Base-by-base conservation (phyloP, 2,329 filamentous ascomycete species). In the Paecilomyces variotii region DNA sequence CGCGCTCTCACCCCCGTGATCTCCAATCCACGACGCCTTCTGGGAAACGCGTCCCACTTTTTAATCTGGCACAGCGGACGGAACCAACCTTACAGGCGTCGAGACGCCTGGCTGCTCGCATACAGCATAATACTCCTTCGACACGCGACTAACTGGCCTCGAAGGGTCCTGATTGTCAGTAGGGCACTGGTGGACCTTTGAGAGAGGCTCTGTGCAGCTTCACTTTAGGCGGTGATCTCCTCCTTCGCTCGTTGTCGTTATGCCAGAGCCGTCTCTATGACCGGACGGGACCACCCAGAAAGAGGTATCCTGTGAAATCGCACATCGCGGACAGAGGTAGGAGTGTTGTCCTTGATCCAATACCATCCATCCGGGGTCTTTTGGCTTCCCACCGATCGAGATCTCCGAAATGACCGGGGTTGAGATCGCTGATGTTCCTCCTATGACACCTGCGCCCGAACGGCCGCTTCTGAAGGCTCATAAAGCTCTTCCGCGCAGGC, bases 401-500 rank as follows among this genome's bases (percentile, higher is more conserved):
- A 57, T 54, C 58, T 56, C 61, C 61, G 61, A 62, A 56, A 74
- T 74, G 72, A 67, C 69, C 39, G 64, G 68, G 57, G 58, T 72
- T 55, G 66, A 68, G 59, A 58, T 67, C 62, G 63, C 63, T 62
- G 64, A 64, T 62, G 58, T 68, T 54, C 64, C 67, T 62, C 63
- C 63, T 60, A 64, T 65, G 65, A 65, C 65, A 58, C 61, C 61
- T 59, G 61, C 62, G 60, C 63, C 65, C 39, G 68, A 69, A 61
- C 69, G 63, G 57, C 65, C 69, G 30, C 65, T 68, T 35, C 62
- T 76, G 61, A 76, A 69, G 67, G 68, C 74, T 62, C 75, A 76
- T 65, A 78, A 77, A 64, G 59, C 68, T 34, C 70, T 78, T 39
- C 74, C 74, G 49, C 69, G 71, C 61, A 72, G 67, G 61, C 67